Conservation (phyloP, 129 eudicot genomes). For the Flaveria linearis region DNA sequence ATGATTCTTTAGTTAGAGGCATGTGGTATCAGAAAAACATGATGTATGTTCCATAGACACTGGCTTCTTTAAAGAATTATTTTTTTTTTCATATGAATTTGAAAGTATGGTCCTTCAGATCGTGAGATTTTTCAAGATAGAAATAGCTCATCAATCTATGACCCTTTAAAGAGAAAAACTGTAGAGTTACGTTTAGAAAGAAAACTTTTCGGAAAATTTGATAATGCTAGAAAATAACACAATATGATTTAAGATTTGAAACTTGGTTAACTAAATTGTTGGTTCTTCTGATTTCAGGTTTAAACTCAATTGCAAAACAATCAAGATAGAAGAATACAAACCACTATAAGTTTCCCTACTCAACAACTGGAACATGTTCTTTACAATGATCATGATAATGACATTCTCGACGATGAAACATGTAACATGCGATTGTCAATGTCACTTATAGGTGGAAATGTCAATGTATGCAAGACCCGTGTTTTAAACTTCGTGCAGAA, state of each 20-base stretch:
- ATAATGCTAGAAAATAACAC: neutral
- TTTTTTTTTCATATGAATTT: neutral
- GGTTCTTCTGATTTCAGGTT: constrained; percentile 51
- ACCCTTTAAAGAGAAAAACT: neutral
- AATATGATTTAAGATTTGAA: constrained; percentile 8
- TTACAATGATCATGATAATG: constrained; percentile 44
- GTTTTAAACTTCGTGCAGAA: constrained; percentile 51
- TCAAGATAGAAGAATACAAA: constrained; percentile 48
- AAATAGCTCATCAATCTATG: neutral
- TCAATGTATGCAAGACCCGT: constrained; percentile 69
- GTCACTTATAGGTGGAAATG: constrained; percentile 69
- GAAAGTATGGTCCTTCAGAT: neutral
- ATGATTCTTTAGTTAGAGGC: neutral
- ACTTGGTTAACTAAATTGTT: constrained; percentile 16
- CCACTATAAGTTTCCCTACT: constrained; percentile 29
- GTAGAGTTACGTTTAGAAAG: neutral
- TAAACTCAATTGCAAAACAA: constrained; percentile 53
- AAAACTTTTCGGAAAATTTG: neutral
- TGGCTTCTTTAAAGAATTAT: neutral
- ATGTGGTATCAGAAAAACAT: neutral
- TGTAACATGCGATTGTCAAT: constrained; percentile 65
- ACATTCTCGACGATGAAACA: constrained; percentile 51
- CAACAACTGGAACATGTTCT: constrained; percentile 48
- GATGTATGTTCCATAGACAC: neutral
- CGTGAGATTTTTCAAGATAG: neutral